Evolutionary conservation across 306 rosid genomes (phyloP).

Genomic region (Lupinus albus): DNA sequence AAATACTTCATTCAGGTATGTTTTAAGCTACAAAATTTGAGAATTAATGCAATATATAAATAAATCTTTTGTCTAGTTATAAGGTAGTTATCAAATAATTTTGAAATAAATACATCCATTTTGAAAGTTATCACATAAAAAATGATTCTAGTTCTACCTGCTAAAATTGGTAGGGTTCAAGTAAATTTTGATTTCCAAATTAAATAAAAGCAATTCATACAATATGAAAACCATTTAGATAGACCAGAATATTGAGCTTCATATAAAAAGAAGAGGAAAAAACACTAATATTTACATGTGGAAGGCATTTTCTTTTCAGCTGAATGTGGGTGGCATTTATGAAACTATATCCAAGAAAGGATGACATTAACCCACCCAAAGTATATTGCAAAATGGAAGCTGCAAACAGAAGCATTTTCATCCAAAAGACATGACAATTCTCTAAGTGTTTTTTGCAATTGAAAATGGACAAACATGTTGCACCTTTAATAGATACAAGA

Average conservation of each 20-base stretch:
- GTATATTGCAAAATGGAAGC: constrained; percentile 1
- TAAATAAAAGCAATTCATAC: not conserved
- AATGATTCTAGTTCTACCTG: not conserved
- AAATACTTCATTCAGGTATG: not conserved
- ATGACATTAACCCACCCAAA: not conserved
- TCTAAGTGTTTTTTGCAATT: constrained; percentile 10
- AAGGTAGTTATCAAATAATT: too few species aligned
- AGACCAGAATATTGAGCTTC: not conserved
- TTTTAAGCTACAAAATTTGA: not conserved
- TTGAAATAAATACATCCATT: not conserved
- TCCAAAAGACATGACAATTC: not conserved
- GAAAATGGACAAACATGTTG: not conserved
- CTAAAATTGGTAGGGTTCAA: not conserved
- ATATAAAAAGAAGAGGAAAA: not conserved
- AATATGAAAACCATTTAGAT: not conserved
- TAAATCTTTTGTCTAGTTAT: too few species aligned
- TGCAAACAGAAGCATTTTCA: constrained; percentile 6
- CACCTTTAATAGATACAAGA: constrained; percentile 28
- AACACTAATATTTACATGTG: not conserved
- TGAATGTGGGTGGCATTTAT: not conserved
- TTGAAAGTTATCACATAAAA: not conserved
- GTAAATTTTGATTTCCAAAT: too few species aligned
- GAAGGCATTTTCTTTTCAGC: not conserved
- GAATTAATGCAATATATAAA: not conserved
- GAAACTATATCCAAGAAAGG: not conserved